Evolutionary conservation across 306 rosid species (phyloP).

Genomic region (Glycyrrhiza uralensis): DNA sequence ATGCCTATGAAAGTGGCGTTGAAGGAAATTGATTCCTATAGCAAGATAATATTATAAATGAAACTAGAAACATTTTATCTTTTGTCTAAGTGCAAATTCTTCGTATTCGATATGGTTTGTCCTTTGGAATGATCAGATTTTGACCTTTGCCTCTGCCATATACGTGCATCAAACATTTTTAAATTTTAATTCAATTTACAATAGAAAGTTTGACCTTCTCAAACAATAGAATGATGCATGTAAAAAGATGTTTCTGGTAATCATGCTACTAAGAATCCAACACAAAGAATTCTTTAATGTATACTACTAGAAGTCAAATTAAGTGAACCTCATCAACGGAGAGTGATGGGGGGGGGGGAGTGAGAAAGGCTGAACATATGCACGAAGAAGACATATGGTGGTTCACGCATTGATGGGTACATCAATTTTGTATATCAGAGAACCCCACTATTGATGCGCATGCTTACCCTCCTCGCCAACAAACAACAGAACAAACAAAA

Average conservation of each 20-base stretch:
- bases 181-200: neutral
- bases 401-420: constrained; percentile 27
- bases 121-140: too few relatives aligned
- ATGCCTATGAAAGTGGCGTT: neutral
- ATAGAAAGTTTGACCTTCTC: constrained; percentile 29
- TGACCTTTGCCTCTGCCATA: neutral
- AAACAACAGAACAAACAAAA: neutral
- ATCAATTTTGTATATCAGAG: neutral
- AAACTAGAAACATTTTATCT: neutral
- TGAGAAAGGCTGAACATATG: constrained; percentile 21
- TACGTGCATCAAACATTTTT: neutral
- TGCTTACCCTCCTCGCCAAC: constrained; percentile 34
- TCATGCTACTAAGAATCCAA: constrained; percentile 14
- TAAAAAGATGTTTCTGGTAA: constrained; percentile 29
- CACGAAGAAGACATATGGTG: constrained; percentile 14
- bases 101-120: neutral
- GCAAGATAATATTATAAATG: neutral
- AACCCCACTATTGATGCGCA: constrained; percentile 49
- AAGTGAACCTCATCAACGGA: constrained; percentile 17
- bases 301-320: too few relatives aligned
- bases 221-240: constrained; percentile 29
- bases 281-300: constrained; percentile 12
- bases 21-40: neutral
- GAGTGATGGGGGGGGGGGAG: constrained; percentile 10
- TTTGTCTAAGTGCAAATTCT: neutral